Base-by-base conservation (phyloP, 495 filamentous ascomycete species). In the Penicillium cataractarum region DNA sequence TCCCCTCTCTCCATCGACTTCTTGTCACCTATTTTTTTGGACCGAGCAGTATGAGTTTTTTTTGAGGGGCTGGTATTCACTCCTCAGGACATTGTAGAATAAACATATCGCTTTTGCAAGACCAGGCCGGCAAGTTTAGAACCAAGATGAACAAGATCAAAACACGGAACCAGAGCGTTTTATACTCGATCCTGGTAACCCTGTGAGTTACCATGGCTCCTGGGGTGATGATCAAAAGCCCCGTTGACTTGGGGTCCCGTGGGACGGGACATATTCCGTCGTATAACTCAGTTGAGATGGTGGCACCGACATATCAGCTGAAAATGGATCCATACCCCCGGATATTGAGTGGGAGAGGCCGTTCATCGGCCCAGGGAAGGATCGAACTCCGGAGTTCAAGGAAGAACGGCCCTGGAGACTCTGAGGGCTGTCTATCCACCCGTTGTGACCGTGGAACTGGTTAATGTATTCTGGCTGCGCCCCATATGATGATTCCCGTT, bases 251-350 rank as follows among this genome's bases (percentile, higher is more conserved):
- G 71, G 59, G 24, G 66, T 21, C 0, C 71, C 75, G 42, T 80
- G 70, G 17, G 67, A 59, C 27, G 74, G 57, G 22, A 71, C 61
- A 56, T 78, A 80, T 21, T 69, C 74, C 13, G 67, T 50, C 6
- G 61, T 60, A 50, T 80, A 80, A 42, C 60, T 69, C 19, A 78
- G 61, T 26, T 78, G 76, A 2, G 76, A 67, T 2, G 76, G 66
- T 10, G 74, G 61, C 2, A 73, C 61, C 4, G 78, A 65, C 10
- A 79, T n/a, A 21, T 79, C 76, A 3, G 62, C 48, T 7, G 70
- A 53, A 54, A 76, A 76, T 1, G 75, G 63, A 48, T 80, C 75
- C 44, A 80, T 46, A 8, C 68, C 58, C 6, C 68, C 60, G 8
- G 74, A 52, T 10, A 78, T 65, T 6, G 76, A 66, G 26, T 71